These are phyloP conservation scores for barrel medic (Medicago truncatula) DNA, from an alignment of 306 rosid genomes.

Conservation along the genomic window DNA sequence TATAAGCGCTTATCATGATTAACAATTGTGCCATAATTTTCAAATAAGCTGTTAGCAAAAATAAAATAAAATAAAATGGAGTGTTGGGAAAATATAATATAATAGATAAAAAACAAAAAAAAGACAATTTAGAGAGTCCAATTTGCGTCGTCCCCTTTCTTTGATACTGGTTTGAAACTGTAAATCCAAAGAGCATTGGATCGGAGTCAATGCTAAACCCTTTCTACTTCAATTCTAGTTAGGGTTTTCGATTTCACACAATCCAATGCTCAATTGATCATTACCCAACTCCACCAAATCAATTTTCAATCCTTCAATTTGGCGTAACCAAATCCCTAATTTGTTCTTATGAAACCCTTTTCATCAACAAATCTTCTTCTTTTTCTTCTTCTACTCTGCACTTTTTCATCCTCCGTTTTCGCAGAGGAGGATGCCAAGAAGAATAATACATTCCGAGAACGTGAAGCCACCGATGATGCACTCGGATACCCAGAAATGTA, in stretches of 20 bases:
- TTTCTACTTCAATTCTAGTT: slow-evolving; percentile 17
- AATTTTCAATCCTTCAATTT: slow-evolving; percentile 8
- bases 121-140: slow-evolving; percentile 1
- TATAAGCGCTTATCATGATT: no score
- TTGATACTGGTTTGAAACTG: not conserved
- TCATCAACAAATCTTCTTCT: slow-evolving; percentile 42
- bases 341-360: slow-evolving; percentile 65
- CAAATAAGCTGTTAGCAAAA: no score
- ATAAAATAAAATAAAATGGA: no score
- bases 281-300: no score
- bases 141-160: not conserved
- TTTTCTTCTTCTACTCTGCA: slow-evolving; percentile 48
- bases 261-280: not conserved
- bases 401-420: slow-evolving; percentile 49
- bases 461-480: slow-evolving; percentile 88
- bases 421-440: slow-evolving; percentile 59
- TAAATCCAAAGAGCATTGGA: not conserved
- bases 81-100: no score
- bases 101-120: no score
- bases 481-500: slow-evolving; percentile 86
- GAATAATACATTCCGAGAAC: slow-evolving; percentile 76
- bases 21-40: no score
- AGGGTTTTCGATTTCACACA: slow-evolving; percentile 40
- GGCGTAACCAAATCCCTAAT: slow-evolving; percentile 1
- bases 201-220: slow-evolving; percentile 19